These are phyloP conservation scores for Exophiala aquamarina DNA, from an alignment of 2,329 filamentous ascomycete species.

Conservation along the genomic window DNA sequence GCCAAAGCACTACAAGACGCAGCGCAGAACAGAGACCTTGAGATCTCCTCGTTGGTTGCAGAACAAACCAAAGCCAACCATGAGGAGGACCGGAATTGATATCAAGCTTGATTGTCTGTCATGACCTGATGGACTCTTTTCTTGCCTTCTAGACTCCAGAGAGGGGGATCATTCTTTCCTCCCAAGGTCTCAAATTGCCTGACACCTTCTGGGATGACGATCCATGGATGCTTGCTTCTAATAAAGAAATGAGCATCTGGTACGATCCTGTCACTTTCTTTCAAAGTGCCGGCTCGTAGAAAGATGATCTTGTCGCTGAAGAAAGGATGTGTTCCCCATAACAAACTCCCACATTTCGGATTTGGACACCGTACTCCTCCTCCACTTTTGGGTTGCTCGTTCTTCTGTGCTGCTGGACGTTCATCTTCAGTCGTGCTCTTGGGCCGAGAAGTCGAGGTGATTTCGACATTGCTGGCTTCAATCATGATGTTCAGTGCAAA, in stretches of 20 bases:
- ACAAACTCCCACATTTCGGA: background rate
- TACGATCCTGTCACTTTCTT: slow-evolving; percentile 36
- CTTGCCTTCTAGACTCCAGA: background rate
- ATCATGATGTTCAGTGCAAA: slow-evolving; percentile 12
- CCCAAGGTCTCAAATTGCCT: slow-evolving; percentile 34
- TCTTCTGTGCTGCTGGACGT: background rate
- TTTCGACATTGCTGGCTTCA: slow-evolving; percentile 8
- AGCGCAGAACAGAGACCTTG: too few relatives aligned
- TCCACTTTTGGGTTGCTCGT: background rate
- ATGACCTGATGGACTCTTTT: background rate
- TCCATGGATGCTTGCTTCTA: slow-evolving; percentile 40
- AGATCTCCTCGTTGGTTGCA: too few relatives aligned
- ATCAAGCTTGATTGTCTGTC: too few relatives aligned
- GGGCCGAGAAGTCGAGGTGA: slow-evolving; percentile 13
- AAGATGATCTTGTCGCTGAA: slow-evolving; percentile 35
- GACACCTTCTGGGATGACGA: slow-evolving; percentile 38
- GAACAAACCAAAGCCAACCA: too few relatives aligned
- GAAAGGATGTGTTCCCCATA: slow-evolving; percentile 5
- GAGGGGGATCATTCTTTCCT: slow-evolving; percentile 2
- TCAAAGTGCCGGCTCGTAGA: slow-evolving; percentile 47
- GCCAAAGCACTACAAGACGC: too few relatives aligned
- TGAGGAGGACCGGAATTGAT: too few relatives aligned
- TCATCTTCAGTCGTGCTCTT: background rate
- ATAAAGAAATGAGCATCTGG: slow-evolving; percentile 50
- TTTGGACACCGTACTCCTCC: slow-evolving; percentile 2